A percentile compares a stretch with the other conserved stretches of the same genome.
Evolutionary conservation across 2,329 filamentous ascomycete species (phyloP).

Genomic region (Aspergillus alliaceus): DNA sequence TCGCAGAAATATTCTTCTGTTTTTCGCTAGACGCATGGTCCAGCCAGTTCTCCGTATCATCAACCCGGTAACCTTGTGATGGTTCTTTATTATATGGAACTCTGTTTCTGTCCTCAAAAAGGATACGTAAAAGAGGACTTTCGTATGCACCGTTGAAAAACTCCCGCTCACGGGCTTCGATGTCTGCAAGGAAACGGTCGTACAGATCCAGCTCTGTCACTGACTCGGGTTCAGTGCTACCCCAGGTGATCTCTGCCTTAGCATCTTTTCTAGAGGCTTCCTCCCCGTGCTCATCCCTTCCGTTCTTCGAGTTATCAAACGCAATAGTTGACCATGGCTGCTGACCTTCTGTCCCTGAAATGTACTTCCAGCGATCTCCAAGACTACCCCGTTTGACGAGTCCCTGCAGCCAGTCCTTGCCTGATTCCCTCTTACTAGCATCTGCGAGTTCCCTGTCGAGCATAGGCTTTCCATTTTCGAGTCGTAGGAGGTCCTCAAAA

Average conservation of each 20-base stretch:
- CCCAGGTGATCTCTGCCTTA: constrained; percentile 27
- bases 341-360: constrained; percentile 22
- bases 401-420: constrained; percentile 41
- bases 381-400: constrained; percentile 44
- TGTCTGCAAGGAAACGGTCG: constrained; percentile 47
- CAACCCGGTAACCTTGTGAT: constrained; percentile 2
- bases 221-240: constrained; percentile 32
- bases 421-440: constrained; percentile 28
- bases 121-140: constrained; percentile 36
- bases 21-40: constrained; percentile 27
- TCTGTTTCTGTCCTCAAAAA: constrained; percentile 33
- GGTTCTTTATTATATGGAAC: constrained; percentile 19
- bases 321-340: constrained; percentile 26
- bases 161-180: constrained; percentile 33
- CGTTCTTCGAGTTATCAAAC: constrained; percentile 14
- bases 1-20: constrained; percentile 19
- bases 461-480: constrained; percentile 47
- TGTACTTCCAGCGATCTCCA: constrained; percentile 40
- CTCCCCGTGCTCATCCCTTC: constrained; percentile 10
- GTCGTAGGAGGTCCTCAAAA: constrained; percentile 59
- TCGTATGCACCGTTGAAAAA: constrained; percentile 27
- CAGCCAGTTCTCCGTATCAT: constrained; percentile 28
- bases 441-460: constrained; percentile 32
- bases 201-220: constrained; percentile 56
- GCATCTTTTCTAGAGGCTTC: constrained; percentile 8